A percentile compares a stretch with the other conserved stretches of the same genome.
Conservation (phyloP, 2,329 filamentous ascomycete genomes). For the Aspergillus uvarum region DNA sequence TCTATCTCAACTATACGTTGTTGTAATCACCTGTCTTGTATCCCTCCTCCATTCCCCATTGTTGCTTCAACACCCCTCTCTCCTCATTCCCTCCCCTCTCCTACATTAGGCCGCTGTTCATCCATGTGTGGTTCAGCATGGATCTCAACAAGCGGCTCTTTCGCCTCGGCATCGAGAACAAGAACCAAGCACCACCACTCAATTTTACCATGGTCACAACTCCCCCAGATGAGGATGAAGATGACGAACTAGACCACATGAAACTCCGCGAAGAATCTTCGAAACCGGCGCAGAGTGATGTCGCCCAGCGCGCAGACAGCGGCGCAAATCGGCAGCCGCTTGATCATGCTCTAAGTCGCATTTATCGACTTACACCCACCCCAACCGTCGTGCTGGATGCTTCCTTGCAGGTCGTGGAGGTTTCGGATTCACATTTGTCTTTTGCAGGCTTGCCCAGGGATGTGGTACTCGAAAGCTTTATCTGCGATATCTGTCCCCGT, state of each 20-base stretch:
- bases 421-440: constrained; percentile 46
- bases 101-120: not conserved
- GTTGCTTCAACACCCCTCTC: not conserved
- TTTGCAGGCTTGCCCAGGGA: constrained; percentile 36
- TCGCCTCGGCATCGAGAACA: constrained; percentile 6
- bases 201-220: constrained; percentile 24
- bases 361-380: constrained; percentile 34
- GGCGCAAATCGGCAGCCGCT: not conserved
- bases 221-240: constrained; percentile 24
- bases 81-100: not conserved
- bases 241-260: constrained; percentile 1
- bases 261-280: constrained; percentile 3
- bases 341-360: constrained; percentile 21
- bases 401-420: constrained; percentile 38
- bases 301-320: not conserved
- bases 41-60: not conserved
- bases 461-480: constrained; percentile 36
- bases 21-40: not conserved
- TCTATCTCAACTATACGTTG: too few relatives aligned
- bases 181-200: constrained; percentile 11
- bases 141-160: constrained; percentile 8
- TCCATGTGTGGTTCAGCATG: constrained; percentile 3
- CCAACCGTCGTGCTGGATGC: constrained; percentile 43
- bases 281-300: not conserved
- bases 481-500: constrained; percentile 41